These are phyloP conservation scores for Aristolochia californica DNA, from an alignment of 164 flowering plant species.

Conservation along the genomic window DNA sequence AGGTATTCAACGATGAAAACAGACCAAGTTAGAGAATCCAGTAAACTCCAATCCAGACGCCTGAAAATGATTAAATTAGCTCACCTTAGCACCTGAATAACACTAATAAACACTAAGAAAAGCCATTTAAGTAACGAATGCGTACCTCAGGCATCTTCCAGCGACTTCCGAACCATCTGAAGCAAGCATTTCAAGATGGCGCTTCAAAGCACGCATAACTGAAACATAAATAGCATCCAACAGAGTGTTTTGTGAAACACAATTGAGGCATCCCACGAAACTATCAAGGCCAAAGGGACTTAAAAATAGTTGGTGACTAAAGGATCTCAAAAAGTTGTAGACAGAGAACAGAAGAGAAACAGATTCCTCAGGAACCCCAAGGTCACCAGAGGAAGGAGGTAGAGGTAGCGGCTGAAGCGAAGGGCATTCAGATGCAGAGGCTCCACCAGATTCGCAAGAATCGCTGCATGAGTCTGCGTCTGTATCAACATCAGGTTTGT, in stretches of 20 bases:
- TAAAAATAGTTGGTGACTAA: slow-evolving; percentile 55
- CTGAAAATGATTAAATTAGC: slow-evolving; percentile 25
- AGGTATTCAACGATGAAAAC: slow-evolving; percentile 59
- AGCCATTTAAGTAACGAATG: neutral
- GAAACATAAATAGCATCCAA: slow-evolving; percentile 76
- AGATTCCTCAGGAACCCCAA: slow-evolving; percentile 70
- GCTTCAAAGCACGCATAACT: slow-evolving; percentile 52
- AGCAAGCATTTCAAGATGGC: slow-evolving; percentile 48
- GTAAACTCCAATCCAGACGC: slow-evolving; percentile 76
- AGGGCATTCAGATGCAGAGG: slow-evolving; percentile 20
- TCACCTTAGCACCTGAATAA: too few species aligned
- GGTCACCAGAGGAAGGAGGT: slow-evolving; percentile 72
- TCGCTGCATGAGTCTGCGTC: slow-evolving; percentile 1
- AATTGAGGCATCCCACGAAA: slow-evolving; percentile 79
- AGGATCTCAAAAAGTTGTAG: slow-evolving; percentile 72
- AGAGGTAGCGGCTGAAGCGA: slow-evolving; percentile 38
- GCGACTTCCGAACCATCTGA: slow-evolving; percentile 60
- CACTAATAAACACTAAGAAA: neutral
- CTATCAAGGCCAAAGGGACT: slow-evolving; percentile 82
- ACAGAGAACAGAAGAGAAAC: slow-evolving; percentile 73
- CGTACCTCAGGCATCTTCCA: slow-evolving; percentile 69
- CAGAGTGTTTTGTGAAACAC: slow-evolving; percentile 45
- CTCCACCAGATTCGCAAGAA: slow-evolving; percentile 5
- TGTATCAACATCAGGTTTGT: neutral
- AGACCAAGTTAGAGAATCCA: slow-evolving; percentile 90